A percentile compares a stretch with the other conserved stretches of the same genome.
Evolutionary conservation across 2,329 filamentous ascomycete species (phyloP).

Genomic region (Aspergillus brasiliensis): DNA sequence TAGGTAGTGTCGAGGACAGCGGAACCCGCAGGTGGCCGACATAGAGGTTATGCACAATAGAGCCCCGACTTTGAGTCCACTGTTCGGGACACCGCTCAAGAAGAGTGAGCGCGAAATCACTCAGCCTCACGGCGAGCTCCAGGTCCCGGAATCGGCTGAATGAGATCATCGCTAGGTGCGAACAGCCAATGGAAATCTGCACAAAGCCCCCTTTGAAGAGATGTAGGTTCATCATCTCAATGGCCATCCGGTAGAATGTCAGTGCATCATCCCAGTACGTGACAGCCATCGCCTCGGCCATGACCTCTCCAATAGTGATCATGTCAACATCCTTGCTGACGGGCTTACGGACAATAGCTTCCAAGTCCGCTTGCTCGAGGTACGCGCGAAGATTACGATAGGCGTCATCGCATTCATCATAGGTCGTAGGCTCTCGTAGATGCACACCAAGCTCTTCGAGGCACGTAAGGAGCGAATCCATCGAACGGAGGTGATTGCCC

Average conservation of each 20-base stretch:
- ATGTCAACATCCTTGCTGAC: constrained; percentile 46
- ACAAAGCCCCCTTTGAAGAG: constrained; percentile 58
- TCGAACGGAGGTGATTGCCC: constrained; percentile 70
- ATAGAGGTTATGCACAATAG: constrained; percentile 61
- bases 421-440: constrained; percentile 67
- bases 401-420: constrained; percentile 74
- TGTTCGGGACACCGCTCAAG: constrained; percentile 55
- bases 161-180: constrained; percentile 59
- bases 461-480: constrained; percentile 70
- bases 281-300: constrained; percentile 60
- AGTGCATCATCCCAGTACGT: constrained; percentile 63
- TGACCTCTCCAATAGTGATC: constrained; percentile 54
- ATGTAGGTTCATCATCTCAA: constrained; percentile 60
- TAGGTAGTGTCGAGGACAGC: constrained; percentile 53
- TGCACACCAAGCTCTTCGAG: constrained; percentile 69
- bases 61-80: constrained; percentile 59
- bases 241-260: constrained; percentile 60
- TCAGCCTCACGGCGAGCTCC: constrained; percentile 56
- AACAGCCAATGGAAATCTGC: constrained; percentile 61
- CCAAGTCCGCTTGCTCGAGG: constrained; percentile 60
- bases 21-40: constrained; percentile 62
- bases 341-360: constrained; percentile 41
- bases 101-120: constrained; percentile 55
- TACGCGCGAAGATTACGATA: constrained; percentile 66
- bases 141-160: constrained; percentile 61